These are phyloP conservation scores for Paraleonurus japonicus DNA, from an alignment of 257 asterid species.

Conservation along the genomic window DNA sequence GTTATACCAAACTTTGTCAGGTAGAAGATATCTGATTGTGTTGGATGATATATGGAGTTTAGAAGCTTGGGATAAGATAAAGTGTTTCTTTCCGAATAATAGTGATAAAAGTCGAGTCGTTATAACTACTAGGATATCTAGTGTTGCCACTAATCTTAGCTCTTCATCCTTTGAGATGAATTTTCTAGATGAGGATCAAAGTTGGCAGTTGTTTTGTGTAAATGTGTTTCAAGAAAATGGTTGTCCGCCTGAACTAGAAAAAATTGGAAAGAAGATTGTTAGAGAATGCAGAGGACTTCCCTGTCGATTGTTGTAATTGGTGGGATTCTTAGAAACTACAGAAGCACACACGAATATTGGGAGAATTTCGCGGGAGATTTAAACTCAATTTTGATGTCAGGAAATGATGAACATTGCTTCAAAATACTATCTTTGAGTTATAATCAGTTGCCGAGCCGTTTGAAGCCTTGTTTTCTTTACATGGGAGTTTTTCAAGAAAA, in stretches of 20 bases:
- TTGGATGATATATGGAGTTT: background rate
- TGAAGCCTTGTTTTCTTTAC: slow-evolving; percentile 5
- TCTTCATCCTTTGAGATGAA: background rate
- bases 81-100: background rate
- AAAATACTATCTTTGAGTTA: background rate
- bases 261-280: slow-evolving; percentile 1
- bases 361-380: background rate
- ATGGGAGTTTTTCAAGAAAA: background rate
- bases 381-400: background rate
- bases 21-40: slow-evolving; percentile 12
- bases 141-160: background rate
- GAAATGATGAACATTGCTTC: background rate
- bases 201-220: background rate
- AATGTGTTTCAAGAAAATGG: background rate
- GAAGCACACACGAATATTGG: background rate
- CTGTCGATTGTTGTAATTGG: slow-evolving; percentile 14
- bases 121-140: background rate
- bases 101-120: background rate
- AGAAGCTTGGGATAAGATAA: background rate
- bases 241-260: background rate
- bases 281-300: slow-evolving; percentile 6
- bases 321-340: background rate
- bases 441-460: background rate
- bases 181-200: background rate
- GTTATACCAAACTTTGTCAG: background rate